These are phyloP conservation scores for Endocarpon pusillum DNA, from an alignment of 495 filamentous ascomycete genomes.

Conservation along the genomic window DNA sequence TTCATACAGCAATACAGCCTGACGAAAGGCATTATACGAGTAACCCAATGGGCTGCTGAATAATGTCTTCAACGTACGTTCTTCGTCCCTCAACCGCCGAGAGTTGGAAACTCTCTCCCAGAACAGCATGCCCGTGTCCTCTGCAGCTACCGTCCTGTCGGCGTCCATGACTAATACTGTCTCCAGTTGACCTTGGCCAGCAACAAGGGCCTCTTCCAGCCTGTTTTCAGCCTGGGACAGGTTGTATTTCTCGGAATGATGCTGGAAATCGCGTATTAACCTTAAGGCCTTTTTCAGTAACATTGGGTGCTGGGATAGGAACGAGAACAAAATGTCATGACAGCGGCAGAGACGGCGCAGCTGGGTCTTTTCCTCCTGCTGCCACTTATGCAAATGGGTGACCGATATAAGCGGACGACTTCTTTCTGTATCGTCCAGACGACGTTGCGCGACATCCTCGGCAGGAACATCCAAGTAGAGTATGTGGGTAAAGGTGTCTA, in stretches of 20 bases:
- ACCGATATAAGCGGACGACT: conserved; percentile 19
- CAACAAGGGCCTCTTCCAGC: conserved; percentile 22
- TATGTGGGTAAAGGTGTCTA: conserved; percentile 39
- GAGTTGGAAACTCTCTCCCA: conserved; percentile 21
- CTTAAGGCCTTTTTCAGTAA: conserved; percentile 8
- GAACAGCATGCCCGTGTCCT: conserved; percentile 38
- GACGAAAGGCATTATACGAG: conserved; percentile 38
- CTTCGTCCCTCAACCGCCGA: conserved; percentile 1
- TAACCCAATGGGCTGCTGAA: conserved; percentile 35
- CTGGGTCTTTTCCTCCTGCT: conserved; percentile 28
- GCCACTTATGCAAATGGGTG: conserved; percentile 33
- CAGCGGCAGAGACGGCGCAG: conserved; percentile 31
- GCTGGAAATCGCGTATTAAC: conserved; percentile 23
- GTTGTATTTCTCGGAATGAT: conserved; percentile 27
- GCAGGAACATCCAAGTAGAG: conserved; percentile 36
- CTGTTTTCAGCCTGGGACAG: conserved; percentile 14
- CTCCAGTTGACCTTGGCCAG: conserved; percentile 11
- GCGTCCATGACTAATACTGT: conserved; percentile 40
- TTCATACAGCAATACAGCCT: conserved; percentile 39
- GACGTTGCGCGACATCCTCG: conserved; percentile 19
- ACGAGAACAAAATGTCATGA: conserved; percentile 31
- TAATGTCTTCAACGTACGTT: conserved; percentile 24
- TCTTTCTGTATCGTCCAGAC: conserved; percentile 21
- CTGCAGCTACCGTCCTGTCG: conserved; percentile 36
- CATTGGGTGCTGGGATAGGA: conserved; percentile 8